These are phyloP conservation scores for Lolium perenne DNA, from an alignment of 176 grass and related monocot genomes.

Conservation along the genomic window DNA sequence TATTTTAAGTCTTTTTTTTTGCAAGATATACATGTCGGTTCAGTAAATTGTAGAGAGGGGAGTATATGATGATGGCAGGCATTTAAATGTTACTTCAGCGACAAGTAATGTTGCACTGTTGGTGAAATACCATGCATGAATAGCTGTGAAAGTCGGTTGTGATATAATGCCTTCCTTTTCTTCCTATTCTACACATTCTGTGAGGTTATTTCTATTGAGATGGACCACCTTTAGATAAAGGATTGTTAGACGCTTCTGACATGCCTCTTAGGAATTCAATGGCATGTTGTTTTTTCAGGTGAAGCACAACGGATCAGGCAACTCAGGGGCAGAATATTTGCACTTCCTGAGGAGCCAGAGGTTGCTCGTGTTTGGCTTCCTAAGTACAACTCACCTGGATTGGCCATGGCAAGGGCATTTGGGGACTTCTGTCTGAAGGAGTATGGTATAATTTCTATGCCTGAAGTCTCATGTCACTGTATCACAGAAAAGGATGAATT, in stretches of 20 bases:
- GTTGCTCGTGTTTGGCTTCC: constrained; percentile 88
- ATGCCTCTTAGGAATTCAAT: neutral
- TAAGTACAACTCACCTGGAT: constrained; percentile 74
- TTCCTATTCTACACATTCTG: constrained; percentile 7
- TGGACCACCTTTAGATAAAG: neutral
- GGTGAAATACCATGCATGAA: constrained; percentile 10
- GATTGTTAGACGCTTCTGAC: neutral
- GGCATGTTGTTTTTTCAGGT: constrained; percentile 49
- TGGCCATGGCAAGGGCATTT: constrained; percentile 94
- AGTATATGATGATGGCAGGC: neutral
- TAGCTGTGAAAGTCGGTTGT: neutral
- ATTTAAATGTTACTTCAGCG: neutral
- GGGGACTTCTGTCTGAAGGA: constrained; percentile 94
- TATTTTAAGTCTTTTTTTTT: neutral
- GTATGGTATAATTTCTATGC: constrained; percentile 83
- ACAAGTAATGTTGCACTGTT: constrained; percentile 15
- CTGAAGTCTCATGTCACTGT: constrained; percentile 63
- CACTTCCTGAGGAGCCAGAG: constrained; percentile 83
- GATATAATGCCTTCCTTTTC: neutral
- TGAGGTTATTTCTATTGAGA: neutral
- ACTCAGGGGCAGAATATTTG: constrained; percentile 84
- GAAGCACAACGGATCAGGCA: constrained; percentile 81
- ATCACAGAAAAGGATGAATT: constrained; percentile 78
- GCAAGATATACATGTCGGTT: constrained; percentile 28
- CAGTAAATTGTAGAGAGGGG: neutral